Evolutionary conservation across 805 yeast species (phyloP).

Genomic region (Nakazawaea anatomiae): DNA sequence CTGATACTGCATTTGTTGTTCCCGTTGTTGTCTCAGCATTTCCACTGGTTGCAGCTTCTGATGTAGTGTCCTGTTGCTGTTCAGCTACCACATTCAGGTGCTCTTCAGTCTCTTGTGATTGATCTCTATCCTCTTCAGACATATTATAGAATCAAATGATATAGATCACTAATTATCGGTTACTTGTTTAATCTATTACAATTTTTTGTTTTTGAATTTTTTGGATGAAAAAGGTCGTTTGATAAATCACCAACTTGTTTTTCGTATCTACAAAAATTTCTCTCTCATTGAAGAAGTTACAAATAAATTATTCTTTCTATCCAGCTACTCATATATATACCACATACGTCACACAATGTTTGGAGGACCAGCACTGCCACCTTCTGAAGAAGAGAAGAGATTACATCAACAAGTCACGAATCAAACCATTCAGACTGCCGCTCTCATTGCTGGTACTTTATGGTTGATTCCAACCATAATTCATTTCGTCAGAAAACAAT

Average conservation of each 20-base stretch:
- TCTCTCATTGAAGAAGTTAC: no score
- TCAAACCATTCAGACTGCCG: constrained; percentile 55
- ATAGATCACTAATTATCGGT: no score
- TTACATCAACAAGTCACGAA: constrained; percentile 57
- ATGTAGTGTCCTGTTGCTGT: background rate
- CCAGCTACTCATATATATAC: constrained; percentile 13
- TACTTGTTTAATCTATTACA: no score
- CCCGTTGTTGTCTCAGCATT: constrained; percentile 7
- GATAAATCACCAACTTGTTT: no score
- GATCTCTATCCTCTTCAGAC: constrained; percentile 11
- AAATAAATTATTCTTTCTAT: no score
- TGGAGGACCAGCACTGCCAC: constrained; percentile 41
- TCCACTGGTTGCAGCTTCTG: background rate
- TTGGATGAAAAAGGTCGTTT: no score
- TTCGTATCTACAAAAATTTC: no score
- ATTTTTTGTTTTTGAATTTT: no score
- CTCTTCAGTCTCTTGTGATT: constrained; percentile 8
- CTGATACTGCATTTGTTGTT: constrained; percentile 11
- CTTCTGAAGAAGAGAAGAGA: constrained; percentile 61
- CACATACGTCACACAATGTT: constrained; percentile 24
- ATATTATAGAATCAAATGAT: background rate
- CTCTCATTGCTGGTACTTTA: constrained; percentile 57
- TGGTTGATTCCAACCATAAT: constrained; percentile 51
- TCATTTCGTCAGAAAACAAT: constrained; percentile 48
- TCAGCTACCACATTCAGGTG: background rate